A percentile compares a stretch with the other conserved stretches of the same genome.
phyloP scores from a whole-genome alignment of 345 rosid genomes.

The Gossypium thurberi region DNA sequence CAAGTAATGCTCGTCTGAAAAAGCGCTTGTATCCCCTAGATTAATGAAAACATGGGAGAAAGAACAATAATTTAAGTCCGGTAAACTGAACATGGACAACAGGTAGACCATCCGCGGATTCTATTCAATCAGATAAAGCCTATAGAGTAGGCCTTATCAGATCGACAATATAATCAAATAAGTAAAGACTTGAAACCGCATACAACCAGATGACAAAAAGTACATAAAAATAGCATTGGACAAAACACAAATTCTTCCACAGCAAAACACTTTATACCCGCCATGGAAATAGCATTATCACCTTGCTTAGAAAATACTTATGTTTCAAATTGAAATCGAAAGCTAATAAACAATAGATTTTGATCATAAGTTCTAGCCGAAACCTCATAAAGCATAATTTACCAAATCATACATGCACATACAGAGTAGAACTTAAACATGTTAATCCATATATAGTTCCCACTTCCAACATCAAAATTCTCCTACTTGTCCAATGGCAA shows the following conservation, averaged over 20 bases:
- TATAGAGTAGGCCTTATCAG: neutral
- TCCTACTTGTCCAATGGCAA: neutral
- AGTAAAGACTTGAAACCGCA: neutral
- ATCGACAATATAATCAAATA: neutral
- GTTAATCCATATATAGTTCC: neutral
- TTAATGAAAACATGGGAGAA: neutral
- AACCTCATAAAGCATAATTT: neutral
- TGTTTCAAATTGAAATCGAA: neutral
- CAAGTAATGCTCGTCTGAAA: conserved; percentile 54
- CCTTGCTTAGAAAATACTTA: neutral
- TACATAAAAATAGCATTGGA: neutral
- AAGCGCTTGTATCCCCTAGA: conserved; percentile 77
- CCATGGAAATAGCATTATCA: neutral
- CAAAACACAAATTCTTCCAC: neutral
- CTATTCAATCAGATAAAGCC: neutral
- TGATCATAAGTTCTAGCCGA: neutral
- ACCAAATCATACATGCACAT: neutral
- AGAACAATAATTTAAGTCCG: neutral
- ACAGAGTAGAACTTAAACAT: neutral
- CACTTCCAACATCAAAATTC: neutral
- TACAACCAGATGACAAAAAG: neutral
- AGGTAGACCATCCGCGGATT: neutral
- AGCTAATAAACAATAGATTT: neutral
- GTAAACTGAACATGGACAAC: neutral
- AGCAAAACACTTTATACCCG: neutral